These are phyloP conservation scores for Epichloe hybrida DNA, from an alignment of 2,329 filamentous ascomycete species.

Conservation along the genomic window DNA sequence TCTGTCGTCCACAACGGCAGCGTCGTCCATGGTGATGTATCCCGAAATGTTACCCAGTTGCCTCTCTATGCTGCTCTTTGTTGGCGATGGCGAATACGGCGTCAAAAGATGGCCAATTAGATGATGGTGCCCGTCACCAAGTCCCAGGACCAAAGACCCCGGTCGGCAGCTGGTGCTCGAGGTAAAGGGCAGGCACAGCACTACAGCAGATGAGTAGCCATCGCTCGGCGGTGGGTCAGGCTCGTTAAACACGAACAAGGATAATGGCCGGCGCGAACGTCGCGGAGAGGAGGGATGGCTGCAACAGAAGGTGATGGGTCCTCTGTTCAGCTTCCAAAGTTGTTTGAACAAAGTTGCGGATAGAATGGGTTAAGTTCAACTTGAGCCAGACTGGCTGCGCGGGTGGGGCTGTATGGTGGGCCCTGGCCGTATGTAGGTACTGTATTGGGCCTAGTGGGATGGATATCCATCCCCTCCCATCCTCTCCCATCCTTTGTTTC, in stretches of 20 bases:
- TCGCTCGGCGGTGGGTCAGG: neutral
- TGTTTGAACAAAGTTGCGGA: no score
- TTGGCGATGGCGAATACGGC: neutral
- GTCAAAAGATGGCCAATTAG: neutral
- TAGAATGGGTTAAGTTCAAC: no score
- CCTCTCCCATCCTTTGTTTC: no score
- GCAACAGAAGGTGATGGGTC: no score
- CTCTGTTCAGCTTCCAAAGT: no score
- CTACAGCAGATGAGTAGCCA: neutral
- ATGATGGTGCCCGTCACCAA: neutral
- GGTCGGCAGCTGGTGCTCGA: neutral
- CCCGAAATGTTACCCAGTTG: neutral
- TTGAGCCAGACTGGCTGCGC: no score
- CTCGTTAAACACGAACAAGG: neutral
- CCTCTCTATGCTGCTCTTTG: neutral
- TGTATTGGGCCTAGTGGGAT: no score
- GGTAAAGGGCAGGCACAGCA: neutral
- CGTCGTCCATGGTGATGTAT: conserved; percentile 15
- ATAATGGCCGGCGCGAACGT: no score
- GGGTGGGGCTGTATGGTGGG: no score
- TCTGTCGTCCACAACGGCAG: conserved; percentile 19
- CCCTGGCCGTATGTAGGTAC: no score
- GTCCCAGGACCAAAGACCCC: neutral
- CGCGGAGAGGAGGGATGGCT: no score
- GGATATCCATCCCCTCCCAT: no score